Percentiles rank a stretch among this genome's conserved stretches.
Evolutionary conservation across 2,329 filamentous ascomycete genomes (phyloP).

Genomic region (Sphaceloma murrayae): DNA sequence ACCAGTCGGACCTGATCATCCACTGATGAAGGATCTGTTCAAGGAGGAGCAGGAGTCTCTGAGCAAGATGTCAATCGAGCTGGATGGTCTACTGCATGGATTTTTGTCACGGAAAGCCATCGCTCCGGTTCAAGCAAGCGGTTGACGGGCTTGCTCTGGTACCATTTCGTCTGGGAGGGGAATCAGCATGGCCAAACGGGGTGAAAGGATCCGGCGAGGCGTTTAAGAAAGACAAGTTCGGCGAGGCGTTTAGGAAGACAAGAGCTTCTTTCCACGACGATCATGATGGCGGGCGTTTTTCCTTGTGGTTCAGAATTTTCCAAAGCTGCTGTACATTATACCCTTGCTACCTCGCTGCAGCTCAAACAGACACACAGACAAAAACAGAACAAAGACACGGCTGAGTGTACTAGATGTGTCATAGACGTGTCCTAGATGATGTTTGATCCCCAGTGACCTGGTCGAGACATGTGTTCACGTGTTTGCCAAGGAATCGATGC

Average conservation of each 20-base stretch:
- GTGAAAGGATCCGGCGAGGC: too few relatives aligned
- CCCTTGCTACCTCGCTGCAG: slow-evolving; percentile 6
- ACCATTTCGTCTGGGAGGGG: too few relatives aligned
- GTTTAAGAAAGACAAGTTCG: neutral
- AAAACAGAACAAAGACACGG: too few relatives aligned
- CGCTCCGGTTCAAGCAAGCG: slow-evolving; percentile 1
- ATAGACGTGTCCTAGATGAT: too few relatives aligned
- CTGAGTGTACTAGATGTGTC: too few relatives aligned
- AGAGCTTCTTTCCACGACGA: slow-evolving; percentile 8
- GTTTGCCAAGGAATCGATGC: too few relatives aligned
- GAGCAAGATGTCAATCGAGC: slow-evolving; percentile 77
- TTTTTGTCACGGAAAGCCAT: slow-evolving; percentile 5
- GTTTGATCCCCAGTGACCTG: neutral
- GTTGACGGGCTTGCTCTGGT: neutral
- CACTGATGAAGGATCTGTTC: slow-evolving; percentile 70
- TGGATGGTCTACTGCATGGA: slow-evolving; percentile 51
- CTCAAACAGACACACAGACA: slow-evolving; percentile 11
- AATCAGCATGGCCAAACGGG: too few relatives aligned
- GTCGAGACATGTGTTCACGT: too few relatives aligned
- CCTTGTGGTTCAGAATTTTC: neutral
- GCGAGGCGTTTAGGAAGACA: neutral
- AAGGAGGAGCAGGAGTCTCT: slow-evolving; percentile 77
- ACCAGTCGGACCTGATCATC: slow-evolving; percentile 74
- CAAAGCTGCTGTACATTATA: slow-evolving; percentile 11
- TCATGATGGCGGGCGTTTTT: slow-evolving; percentile 1